Evolutionary conservation across 2,329 filamentous ascomycete genomes (phyloP).

Genomic region (Paecilomyces niveus): DNA sequence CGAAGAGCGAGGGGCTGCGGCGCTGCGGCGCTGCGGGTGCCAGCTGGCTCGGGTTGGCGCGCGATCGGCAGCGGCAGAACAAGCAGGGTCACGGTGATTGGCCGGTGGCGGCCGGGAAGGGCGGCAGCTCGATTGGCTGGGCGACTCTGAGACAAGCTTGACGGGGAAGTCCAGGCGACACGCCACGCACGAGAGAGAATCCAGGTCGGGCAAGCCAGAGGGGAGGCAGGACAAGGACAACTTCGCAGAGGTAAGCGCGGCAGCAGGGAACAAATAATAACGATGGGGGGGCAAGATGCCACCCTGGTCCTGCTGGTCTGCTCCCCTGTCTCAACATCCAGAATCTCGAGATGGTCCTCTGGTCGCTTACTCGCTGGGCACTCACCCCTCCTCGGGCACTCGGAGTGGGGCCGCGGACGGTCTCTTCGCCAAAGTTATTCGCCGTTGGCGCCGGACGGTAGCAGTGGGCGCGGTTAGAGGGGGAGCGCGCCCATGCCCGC

Average conservation of each 20-base stretch:
- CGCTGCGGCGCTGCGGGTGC: conserved; percentile 15
- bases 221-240: not conserved
- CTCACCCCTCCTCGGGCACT: not conserved
- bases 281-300: not conserved
- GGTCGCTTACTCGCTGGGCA: conserved; percentile 1
- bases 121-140: conserved; percentile 12
- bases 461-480: conserved; percentile 13
- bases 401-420: not conserved
- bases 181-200: conserved; percentile 11
- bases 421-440: conserved; percentile 13
- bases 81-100: conserved; percentile 5
- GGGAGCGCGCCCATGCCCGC: conserved; percentile 1
- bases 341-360: not conserved
- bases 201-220: not conserved
- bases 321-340: not conserved
- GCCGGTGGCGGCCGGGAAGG: conserved; percentile 10
- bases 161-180: conserved; percentile 19
- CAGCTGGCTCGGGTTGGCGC: conserved; percentile 28
- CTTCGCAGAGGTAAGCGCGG: not conserved
- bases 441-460: conserved; percentile 16
- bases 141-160: conserved; percentile 20
- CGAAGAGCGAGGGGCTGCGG: conserved; percentile 1
- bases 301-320: not conserved
- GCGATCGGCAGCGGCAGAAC: conserved; percentile 31
- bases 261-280: not conserved